phyloP scores from a whole-genome alignment of 495 filamentous ascomycete genomes.

The Penicillium lividum region DNA sequence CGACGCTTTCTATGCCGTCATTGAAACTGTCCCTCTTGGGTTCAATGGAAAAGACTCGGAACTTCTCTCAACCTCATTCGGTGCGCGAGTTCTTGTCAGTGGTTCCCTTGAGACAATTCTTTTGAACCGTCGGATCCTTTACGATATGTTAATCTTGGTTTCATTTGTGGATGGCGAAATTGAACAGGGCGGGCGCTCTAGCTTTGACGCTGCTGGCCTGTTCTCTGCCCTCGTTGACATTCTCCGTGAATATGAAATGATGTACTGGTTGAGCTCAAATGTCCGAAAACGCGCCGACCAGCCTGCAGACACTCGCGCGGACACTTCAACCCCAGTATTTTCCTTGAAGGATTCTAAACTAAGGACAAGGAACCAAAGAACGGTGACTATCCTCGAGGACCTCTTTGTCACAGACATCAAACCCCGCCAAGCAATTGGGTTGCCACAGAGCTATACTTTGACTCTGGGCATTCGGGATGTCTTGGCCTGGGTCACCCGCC shows the following conservation, averaged over 20 bases:
- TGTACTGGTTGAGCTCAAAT: slow-evolving; percentile 76
- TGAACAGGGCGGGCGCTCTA: slow-evolving; percentile 63
- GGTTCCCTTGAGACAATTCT: slow-evolving; percentile 77
- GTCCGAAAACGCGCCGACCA: slow-evolving; percentile 33
- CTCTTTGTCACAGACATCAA: slow-evolving; percentile 51
- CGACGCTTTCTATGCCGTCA: slow-evolving; percentile 51
- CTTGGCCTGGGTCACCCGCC: slow-evolving; percentile 49
- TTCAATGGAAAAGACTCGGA: slow-evolving; percentile 48
- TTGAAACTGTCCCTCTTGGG: slow-evolving; percentile 41
- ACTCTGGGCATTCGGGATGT: slow-evolving; percentile 52
- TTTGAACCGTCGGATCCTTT: slow-evolving; percentile 64
- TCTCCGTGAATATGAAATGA: slow-evolving; percentile 72
- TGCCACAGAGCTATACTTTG: slow-evolving; percentile 49
- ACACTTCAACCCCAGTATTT: slow-evolving; percentile 25
- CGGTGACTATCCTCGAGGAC: slow-evolving; percentile 49
- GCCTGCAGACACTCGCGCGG: slow-evolving; percentile 14
- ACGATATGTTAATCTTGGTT: slow-evolving; percentile 79
- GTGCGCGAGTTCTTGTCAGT: slow-evolving; percentile 68
- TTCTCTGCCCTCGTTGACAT: slow-evolving; percentile 66
- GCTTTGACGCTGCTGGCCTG: slow-evolving; percentile 65
- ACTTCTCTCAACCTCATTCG: slow-evolving; percentile 63
- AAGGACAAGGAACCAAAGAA: slow-evolving; percentile 28
- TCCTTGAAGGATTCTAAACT: slow-evolving; percentile 31
- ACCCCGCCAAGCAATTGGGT: slow-evolving; percentile 41
- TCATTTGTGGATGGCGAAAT: slow-evolving; percentile 80